These are phyloP conservation scores for Schizochytrium sp. DNA, from an alignment of 108 stramenopile species.

Conservation along the genomic window DNA sequence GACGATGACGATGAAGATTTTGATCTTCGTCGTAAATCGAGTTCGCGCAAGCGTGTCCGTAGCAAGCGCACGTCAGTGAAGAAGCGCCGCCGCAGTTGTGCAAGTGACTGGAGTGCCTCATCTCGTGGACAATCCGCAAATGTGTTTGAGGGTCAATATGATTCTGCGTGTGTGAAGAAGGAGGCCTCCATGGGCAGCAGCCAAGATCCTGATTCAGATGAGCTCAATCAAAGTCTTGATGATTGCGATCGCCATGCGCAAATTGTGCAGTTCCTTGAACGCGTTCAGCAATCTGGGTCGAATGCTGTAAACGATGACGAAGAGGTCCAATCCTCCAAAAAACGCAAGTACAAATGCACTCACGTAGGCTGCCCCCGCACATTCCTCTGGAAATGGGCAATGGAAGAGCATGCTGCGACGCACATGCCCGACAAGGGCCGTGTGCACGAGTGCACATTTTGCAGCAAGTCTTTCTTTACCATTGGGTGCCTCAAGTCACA, in stretches of 20 bases:
- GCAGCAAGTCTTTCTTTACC: slow-evolving; percentile 32
- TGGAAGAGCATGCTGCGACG: background rate
- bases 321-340: background rate
- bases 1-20: slow-evolving; percentile 23
- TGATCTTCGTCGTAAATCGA: background rate
- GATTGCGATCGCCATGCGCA: slow-evolving; percentile 12
- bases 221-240: background rate
- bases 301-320: slow-evolving; percentile 29
- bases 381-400: slow-evolving; percentile 29
- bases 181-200: too few relatives aligned
- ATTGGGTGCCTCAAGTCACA: slow-evolving; percentile 59
- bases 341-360: background rate
- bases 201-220: too few relatives aligned
- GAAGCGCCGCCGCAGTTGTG: slow-evolving; percentile 37
- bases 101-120: slow-evolving; percentile 16
- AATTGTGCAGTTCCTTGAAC: slow-evolving; percentile 13
- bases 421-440: slow-evolving; percentile 50
- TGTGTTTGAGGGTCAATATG: background rate
- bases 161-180: too few relatives aligned
- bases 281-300: slow-evolving; percentile 13
- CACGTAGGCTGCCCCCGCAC: background rate
- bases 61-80: background rate
- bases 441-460: slow-evolving; percentile 44
- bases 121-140: background rate
- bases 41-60: slow-evolving; percentile 4